Evolutionary conservation across 176 grass and related monocot genomes (phyloP), one percentile per base, ranked within the genome.

Genomic region (Aegilops sharonensis): DNA sequence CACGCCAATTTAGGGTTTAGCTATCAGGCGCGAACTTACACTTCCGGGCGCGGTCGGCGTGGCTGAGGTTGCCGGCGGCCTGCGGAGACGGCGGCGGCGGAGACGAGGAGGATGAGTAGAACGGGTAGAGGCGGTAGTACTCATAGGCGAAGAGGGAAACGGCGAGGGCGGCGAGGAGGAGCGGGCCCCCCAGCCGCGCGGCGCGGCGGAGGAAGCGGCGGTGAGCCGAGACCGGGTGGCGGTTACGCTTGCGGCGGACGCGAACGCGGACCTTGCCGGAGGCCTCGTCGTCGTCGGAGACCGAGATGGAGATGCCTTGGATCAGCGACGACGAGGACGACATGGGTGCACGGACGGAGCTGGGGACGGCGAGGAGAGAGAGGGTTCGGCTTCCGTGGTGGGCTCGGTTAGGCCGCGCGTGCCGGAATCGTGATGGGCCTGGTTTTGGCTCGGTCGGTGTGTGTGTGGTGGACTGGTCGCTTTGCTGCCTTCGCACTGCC

Each of bases 261-360:
- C 88, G 89, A 8, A 91, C 82, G n/a, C 97, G 94, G 39, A 90
- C 89, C 75, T 85, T 88, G 11, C 97, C 90, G 40, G 77, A 39
- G 70, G 88, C 80, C 54, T 92, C 94, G 8, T 95, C 94, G 89
- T 94, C 94, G 80, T 99, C 97, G 72, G 94, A 91, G 85, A 96
- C 83, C 56, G 92, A 94, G 88, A 98, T 87, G 64, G 93, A 95
- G 81, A 99, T 89, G 85, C 92, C 88, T 36, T 92, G 88, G 79
- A 92, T 82, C 85, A 95, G 87, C 88, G 90, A 76, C 24, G 91
- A 81, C 75, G 86, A 80, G 23, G 87, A 83, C 81, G 80, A 78
- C 87, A 75, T 86, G 20, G 82, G 30, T 50, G 68, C 57, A 67
- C 72, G 18, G 82, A 42, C 71, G 69, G 76, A 68, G 65, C 50